A percentile compares a stretch with the other conserved stretches of the same genome.
These are phyloP conservation scores for Fonsecaea multimorphosa DNA, from an alignment of 2,329 filamentous ascomycete genomes.

Conservation along the genomic window DNA sequence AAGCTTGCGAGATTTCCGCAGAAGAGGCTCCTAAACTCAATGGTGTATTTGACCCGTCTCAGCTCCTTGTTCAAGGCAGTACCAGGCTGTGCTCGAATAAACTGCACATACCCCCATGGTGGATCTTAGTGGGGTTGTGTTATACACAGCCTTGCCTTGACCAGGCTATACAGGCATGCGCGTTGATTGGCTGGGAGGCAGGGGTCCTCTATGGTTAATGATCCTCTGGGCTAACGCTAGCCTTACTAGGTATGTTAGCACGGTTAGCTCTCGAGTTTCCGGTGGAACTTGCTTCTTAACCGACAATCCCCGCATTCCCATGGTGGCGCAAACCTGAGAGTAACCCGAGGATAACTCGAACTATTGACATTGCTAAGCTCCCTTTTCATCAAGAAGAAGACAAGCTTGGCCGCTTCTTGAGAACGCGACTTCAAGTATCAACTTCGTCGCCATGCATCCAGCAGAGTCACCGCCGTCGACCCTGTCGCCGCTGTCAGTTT, in stretches of 20 bases:
- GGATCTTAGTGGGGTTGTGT: neutral
- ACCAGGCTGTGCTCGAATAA: neutral
- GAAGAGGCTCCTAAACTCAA: neutral
- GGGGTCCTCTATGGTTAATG: neutral
- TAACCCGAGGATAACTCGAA: conserved; percentile 4
- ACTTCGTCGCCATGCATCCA: neutral
- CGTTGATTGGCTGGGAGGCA: neutral
- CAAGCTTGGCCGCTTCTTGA: neutral
- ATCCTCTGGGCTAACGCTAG: neutral
- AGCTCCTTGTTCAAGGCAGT: neutral
- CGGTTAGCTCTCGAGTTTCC: neutral
- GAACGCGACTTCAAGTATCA: neutral
- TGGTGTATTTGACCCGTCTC: no score
- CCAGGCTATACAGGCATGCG: neutral
- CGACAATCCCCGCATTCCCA: neutral
- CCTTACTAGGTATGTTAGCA: neutral
- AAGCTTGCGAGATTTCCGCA: neutral
- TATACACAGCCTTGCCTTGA: neutral
- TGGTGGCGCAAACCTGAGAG: neutral
- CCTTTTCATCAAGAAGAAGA: neutral
- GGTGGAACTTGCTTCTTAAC: neutral
- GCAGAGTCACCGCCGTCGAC: neutral
- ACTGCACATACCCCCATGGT: neutral
- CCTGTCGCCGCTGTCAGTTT: neutral
- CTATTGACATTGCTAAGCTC: neutral